These are phyloP conservation scores for Teunomyces tritomae DNA, from an alignment of 805 yeast species.

Conservation along the genomic window DNA sequence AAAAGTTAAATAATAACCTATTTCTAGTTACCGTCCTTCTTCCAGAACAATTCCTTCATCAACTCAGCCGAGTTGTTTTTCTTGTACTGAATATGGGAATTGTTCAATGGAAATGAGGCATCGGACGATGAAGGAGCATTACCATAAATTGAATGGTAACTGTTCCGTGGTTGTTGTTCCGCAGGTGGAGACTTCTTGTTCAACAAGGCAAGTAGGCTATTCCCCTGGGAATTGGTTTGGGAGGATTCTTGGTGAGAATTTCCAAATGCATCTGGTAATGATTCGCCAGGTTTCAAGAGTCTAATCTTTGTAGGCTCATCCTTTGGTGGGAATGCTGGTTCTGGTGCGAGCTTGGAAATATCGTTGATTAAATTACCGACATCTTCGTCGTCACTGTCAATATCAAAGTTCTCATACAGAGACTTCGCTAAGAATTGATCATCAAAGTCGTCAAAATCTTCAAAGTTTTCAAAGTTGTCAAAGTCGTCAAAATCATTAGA, in stretches of 20 bases:
- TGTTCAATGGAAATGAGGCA: slow-evolving; percentile 1
- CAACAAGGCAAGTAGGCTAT: slow-evolving; percentile 20
- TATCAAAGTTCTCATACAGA: slow-evolving; percentile 23
- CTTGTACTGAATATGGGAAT: not conserved
- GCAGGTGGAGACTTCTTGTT: slow-evolving; percentile 10
- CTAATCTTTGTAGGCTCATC: slow-evolving; percentile 16
- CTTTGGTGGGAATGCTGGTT: not conserved
- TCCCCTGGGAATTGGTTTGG: slow-evolving; percentile 15
- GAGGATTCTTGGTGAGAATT: not conserved
- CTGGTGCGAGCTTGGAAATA: slow-evolving; percentile 1
- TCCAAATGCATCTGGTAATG: slow-evolving; percentile 11
- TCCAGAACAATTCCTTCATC: slow-evolving; percentile 8
- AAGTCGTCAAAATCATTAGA: slow-evolving; percentile 19
- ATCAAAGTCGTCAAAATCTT: slow-evolving; percentile 31
- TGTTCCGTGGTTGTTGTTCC: slow-evolving; percentile 4
- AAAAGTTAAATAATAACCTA: no score
- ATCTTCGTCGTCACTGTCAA: slow-evolving; percentile 38
- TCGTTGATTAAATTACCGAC: slow-evolving; percentile 12
- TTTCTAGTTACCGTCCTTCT: slow-evolving; percentile 3
- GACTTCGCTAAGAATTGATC: slow-evolving; percentile 12
- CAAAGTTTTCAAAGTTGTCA: slow-evolving; percentile 34
- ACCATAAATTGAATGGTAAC: slow-evolving; percentile 14
- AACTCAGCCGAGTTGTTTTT: slow-evolving; percentile 7
- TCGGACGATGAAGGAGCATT: not conserved
- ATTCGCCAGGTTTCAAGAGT: slow-evolving; percentile 29